Conservation (phyloP, 208 protist genomes). For the Lotmaria passim region DNA sequence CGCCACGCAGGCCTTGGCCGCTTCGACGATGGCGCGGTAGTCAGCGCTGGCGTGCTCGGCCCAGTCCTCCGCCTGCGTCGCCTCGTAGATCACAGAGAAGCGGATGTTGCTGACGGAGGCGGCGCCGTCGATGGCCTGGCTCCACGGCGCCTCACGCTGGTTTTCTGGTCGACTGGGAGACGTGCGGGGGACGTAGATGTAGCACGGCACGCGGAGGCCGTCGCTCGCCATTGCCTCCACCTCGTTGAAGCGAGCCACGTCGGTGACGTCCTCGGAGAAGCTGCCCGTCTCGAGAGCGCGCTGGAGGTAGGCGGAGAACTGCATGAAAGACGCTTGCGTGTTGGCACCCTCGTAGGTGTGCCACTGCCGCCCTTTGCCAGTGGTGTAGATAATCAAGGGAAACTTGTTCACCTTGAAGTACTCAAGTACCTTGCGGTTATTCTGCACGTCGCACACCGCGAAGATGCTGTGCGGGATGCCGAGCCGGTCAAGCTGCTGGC, state of each 20-base stretch:
- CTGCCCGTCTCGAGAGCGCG: constrained; percentile 44
- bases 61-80: constrained; percentile 43
- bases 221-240: constrained; percentile 42
- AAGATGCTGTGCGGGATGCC: constrained; percentile 34
- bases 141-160: constrained; percentile 50
- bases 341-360: constrained; percentile 60
- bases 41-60: constrained; percentile 21
- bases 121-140: constrained; percentile 56
- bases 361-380: constrained; percentile 55
- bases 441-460: constrained; percentile 66
- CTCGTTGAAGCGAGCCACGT: constrained; percentile 38
- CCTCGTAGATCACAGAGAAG: constrained; percentile 74
- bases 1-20: constrained; percentile 46
- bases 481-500: constrained; percentile 38
- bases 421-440: constrained; percentile 42
- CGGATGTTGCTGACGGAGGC: constrained; percentile 72
- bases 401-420: constrained; percentile 67
- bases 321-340: constrained; percentile 57
- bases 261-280: constrained; percentile 72
- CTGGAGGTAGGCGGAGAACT: constrained; percentile 67
- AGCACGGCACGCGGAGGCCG: constrained; percentile 67
- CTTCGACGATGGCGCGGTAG: constrained; percentile 54
- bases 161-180: constrained; percentile 34
- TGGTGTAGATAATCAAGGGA: constrained; percentile 85
- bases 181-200: constrained; percentile 57